Conservation (phyloP, 805 yeast genomes). For the Scheffersomyces ergatensis region DNA sequence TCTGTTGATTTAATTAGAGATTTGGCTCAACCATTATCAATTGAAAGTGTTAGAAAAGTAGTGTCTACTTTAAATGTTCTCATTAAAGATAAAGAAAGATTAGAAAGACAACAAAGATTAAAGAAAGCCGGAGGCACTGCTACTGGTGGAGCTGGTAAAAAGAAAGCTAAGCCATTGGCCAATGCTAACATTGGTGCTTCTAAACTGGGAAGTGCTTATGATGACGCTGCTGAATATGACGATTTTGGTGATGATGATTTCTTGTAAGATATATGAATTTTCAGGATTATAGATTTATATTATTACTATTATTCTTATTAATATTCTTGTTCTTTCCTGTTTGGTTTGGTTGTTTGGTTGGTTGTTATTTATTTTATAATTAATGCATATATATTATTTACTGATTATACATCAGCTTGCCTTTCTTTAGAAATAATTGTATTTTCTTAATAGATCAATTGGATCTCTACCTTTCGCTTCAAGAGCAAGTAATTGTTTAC, state of each 20-base stretch:
- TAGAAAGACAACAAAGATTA: slow-evolving; percentile 85
- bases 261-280: slow-evolving; percentile 47
- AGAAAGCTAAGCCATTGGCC: slow-evolving; percentile 82
- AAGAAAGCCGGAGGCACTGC: slow-evolving; percentile 82
- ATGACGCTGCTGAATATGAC: slow-evolving; percentile 46
- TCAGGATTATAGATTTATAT: too few species aligned
- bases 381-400: neutral
- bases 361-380: neutral
- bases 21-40: slow-evolving; percentile 71
- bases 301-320: too few species aligned
- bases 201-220: slow-evolving; percentile 52
- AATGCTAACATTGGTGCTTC: slow-evolving; percentile 52
- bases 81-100: slow-evolving; percentile 80
- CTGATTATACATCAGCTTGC: neutral
- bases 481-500: neutral
- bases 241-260: slow-evolving; percentile 81
- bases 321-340: too few species aligned
- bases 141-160: slow-evolving; percentile 92
- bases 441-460: neutral
- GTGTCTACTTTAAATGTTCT: slow-evolving; percentile 79
- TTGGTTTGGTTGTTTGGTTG: neutral
- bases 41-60: slow-evolving; percentile 83
- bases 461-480: neutral
- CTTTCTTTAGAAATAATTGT: neutral
- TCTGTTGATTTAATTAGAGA: slow-evolving; percentile 87